phyloP scores from a whole-genome alignment of 2,329 filamentous ascomycete genomes.

The Diplodia intermedia region DNA sequence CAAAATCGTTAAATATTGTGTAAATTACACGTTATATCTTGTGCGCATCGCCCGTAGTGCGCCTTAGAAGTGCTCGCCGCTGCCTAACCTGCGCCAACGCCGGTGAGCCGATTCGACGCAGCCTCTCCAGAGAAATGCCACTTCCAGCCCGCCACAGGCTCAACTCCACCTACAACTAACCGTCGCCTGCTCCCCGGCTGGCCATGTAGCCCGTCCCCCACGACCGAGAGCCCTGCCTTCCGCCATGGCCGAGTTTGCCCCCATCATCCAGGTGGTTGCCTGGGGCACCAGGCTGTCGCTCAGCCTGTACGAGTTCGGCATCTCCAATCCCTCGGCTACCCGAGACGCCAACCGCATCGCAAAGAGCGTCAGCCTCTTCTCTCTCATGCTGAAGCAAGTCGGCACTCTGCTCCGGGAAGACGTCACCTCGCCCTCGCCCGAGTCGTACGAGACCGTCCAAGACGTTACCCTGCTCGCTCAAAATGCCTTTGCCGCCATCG shows the following conservation, averaged over 20 bases:
- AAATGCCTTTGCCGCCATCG: constrained; percentile 41
- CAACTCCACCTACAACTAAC: constrained; percentile 18
- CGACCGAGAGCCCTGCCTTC: constrained; percentile 5
- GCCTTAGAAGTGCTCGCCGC: constrained; percentile 8
- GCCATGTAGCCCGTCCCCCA: constrained; percentile 19
- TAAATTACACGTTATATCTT: no score
- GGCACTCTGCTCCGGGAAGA: constrained; percentile 49
- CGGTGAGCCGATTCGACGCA: constrained; percentile 11
- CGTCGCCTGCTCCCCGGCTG: constrained; percentile 5
- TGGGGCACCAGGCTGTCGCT: constrained; percentile 45
- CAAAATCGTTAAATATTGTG: no score
- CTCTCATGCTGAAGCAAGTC: constrained; percentile 48
- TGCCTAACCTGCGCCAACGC: constrained; percentile 15
- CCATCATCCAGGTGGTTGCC: constrained; percentile 46
- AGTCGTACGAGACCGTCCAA: constrained; percentile 46
- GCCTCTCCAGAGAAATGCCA: constrained; percentile 9
- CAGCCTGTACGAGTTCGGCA: constrained; percentile 44
- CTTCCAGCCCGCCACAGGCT: constrained; percentile 2
- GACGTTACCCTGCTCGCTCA: constrained; percentile 45
- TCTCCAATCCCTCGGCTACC: constrained; percentile 38
- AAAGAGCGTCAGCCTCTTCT: constrained; percentile 46
- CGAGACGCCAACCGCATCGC: constrained; percentile 43
- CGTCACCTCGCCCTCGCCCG: constrained; percentile 45
- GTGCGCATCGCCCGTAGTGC: no score
- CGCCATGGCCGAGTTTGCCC: constrained; percentile 45